phyloP scores from a whole-genome alignment of 495 filamentous ascomycete species.

The Neurospora sp. region DNA sequence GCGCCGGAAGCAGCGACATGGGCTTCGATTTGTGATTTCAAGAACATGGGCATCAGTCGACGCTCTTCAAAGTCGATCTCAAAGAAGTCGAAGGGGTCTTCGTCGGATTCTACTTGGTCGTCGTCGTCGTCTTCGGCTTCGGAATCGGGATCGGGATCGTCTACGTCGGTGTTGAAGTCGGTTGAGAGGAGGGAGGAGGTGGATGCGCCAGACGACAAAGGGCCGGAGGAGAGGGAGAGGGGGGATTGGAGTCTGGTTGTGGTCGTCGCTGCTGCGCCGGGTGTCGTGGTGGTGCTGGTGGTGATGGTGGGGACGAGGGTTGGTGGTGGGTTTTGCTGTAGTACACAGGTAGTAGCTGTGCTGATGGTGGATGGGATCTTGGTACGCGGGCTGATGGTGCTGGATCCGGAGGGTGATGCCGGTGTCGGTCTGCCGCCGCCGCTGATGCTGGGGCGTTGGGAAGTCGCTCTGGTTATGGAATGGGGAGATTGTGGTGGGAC shows the following conservation, averaged over 20 bases:
- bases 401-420: neutral
- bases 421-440: neutral
- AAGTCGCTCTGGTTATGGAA: neutral
- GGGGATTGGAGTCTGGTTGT: neutral
- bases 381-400: neutral
- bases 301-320: neutral
- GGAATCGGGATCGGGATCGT: neutral
- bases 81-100: neutral
- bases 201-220: neutral
- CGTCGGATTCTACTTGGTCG: neutral
- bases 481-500: neutral
- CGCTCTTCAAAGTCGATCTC: constrained; percentile 6
- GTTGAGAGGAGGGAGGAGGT: neutral
- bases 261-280: neutral
- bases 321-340: neutral
- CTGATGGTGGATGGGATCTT: neutral
- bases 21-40: neutral
- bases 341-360: neutral
- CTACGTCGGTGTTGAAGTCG: neutral
- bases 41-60: constrained; percentile 13
- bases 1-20: neutral
- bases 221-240: neutral
- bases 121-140: neutral
- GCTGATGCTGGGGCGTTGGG: neutral
- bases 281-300: neutral